Conservation (phyloP, 2,329 filamentous ascomycete genomes). For the Bipolaris victoriae region DNA sequence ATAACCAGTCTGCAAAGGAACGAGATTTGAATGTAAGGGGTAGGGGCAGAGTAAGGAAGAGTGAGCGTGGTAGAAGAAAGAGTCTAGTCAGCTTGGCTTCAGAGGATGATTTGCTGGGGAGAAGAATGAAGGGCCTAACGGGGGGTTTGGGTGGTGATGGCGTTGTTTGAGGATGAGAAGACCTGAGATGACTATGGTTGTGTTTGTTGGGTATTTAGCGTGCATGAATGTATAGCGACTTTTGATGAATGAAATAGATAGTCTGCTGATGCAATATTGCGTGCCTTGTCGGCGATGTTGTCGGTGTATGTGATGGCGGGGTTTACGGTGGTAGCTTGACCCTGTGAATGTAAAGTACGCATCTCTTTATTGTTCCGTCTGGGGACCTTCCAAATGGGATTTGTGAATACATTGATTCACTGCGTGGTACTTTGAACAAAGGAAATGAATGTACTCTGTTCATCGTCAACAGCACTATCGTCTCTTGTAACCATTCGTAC, state of each 20-base stretch:
- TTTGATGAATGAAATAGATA: neutral
- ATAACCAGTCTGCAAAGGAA: neutral
- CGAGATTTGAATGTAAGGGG: slow-evolving; percentile 11
- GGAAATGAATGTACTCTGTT: no score
- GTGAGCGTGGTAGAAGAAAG: slow-evolving; percentile 44
- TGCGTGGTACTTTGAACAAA: no score
- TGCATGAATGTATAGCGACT: neutral
- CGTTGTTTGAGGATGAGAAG: neutral
- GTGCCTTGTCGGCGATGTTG: neutral
- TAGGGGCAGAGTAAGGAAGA: slow-evolving; percentile 36
- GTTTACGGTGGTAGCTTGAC: neutral
- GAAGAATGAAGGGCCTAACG: slow-evolving; percentile 57
- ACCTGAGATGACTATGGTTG: neutral
- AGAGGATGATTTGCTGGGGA: slow-evolving; percentile 55
- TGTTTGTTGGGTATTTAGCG: neutral
- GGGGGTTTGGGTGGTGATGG: slow-evolving; percentile 46
- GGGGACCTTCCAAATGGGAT: no score
- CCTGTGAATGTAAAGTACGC: neutral
- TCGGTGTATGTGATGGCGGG: neutral
- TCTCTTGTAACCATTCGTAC: no score
- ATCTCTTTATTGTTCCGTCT: neutral
- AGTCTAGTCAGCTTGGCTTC: slow-evolving; percentile 55
- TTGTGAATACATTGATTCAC: no score
- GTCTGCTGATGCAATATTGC: neutral
- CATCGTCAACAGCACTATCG: no score